Evolutionary conservation across 108 stramenopile genomes (phyloP).

Genomic region (Skeletonema menzelii): DNA sequence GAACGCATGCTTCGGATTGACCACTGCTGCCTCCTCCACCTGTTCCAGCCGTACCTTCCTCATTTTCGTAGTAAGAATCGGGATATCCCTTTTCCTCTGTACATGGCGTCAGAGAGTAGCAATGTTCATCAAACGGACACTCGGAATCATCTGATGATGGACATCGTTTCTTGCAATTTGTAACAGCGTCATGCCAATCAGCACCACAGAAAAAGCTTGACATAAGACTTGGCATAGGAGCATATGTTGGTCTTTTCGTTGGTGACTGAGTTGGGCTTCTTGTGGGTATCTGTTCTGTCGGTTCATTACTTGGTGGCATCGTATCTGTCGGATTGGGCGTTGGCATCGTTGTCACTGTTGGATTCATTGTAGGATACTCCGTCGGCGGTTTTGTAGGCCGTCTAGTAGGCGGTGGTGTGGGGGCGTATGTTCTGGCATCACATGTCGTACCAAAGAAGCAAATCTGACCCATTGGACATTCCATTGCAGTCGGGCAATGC

Average conservation of each 20-base stretch:
- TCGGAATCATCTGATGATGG: conserved; percentile 30
- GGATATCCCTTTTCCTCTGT: conserved; percentile 46
- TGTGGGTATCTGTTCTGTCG: conserved; percentile 21
- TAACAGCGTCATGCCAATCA: conserved; percentile 26
- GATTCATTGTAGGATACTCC: conserved; percentile 5
- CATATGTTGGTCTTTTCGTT: conserved; percentile 28
- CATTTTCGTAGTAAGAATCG: conserved; percentile 3
- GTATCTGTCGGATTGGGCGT: not conserved
- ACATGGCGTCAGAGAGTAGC: conserved; percentile 34
- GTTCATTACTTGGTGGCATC: not conserved
- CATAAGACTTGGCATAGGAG: conserved; percentile 36
- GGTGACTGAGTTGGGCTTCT: conserved; percentile 27
- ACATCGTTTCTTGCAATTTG: conserved; percentile 25
- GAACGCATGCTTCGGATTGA: conserved; percentile 19
- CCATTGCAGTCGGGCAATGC: conserved; percentile 26
- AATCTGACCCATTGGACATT: conserved; percentile 34
- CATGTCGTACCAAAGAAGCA: conserved; percentile 34
- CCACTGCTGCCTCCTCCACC: not conserved
- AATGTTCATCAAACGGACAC: conserved; percentile 32
- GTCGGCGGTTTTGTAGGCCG: conserved; percentile 20
- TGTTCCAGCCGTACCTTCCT: conserved; percentile 3
- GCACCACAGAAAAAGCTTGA: conserved; percentile 28
- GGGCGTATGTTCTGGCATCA: conserved; percentile 28
- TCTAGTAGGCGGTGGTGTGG: conserved; percentile 29
- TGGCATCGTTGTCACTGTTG: not conserved